These are phyloP conservation scores for Trichoderma brevicompactum DNA, from an alignment of 2,329 filamentous ascomycete species.

Conservation along the genomic window DNA sequence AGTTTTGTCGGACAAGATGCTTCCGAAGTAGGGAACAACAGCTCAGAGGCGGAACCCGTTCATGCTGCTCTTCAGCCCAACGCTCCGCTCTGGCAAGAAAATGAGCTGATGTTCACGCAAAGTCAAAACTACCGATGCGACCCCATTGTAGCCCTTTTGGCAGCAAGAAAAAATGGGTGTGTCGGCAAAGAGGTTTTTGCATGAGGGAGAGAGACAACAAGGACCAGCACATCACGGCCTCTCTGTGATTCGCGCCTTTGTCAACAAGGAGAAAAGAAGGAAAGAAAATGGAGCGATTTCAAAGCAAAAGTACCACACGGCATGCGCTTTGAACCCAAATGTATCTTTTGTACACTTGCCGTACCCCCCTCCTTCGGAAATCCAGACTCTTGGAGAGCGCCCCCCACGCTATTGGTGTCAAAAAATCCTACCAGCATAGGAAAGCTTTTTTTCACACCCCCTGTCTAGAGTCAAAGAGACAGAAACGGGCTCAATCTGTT, in stretches of 20 bases:
- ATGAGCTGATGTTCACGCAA: too few relatives aligned
- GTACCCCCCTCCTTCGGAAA: not conserved
- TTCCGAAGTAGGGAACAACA: not conserved
- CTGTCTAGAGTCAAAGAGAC: not conserved
- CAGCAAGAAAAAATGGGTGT: too few relatives aligned
- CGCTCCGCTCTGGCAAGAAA: too few relatives aligned
- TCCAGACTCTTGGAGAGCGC: not conserved
- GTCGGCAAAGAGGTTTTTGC: too few relatives aligned
- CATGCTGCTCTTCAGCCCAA: too few relatives aligned
- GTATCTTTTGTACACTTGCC: not conserved
- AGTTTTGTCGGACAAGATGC: not conserved
- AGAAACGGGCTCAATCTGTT: too few relatives aligned
- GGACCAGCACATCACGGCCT: too few relatives aligned
- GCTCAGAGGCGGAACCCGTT: not conserved
- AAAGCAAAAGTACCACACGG: not conserved
- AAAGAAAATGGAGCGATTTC: not conserved
- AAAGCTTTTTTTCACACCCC: not conserved
- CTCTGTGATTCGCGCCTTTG: not conserved
- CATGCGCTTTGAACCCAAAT: not conserved
- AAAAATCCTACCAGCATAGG: not conserved
- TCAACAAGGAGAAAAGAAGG: not conserved
- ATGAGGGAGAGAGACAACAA: too few relatives aligned
- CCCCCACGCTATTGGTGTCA: conserved; percentile 13
- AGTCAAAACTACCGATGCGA: too few relatives aligned
- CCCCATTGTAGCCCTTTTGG: too few relatives aligned